A percentile compares a stretch with the other conserved stretches of the same genome.
Conservation (phyloP, 176 grass and related monocot genomes). For the Ensete glaucum region DNA sequence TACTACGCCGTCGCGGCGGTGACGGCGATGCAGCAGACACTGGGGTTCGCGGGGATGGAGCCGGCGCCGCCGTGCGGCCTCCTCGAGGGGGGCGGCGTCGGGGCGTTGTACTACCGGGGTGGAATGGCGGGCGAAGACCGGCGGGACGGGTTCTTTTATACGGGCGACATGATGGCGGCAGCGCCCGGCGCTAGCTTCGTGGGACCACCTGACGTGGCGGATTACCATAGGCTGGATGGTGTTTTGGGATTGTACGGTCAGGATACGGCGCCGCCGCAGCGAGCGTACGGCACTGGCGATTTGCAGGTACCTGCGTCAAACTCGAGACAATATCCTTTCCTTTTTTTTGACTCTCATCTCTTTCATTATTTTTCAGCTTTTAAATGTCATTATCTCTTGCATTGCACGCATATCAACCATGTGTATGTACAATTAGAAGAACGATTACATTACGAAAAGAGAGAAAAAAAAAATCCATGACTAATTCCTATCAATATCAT, state of each 20-base stretch:
- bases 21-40: not conserved
- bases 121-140: not conserved
- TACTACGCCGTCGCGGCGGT: not conserved
- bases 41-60: slow-evolving; percentile 1
- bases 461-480: too few species aligned
- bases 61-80: not conserved
- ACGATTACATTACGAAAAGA: too few species aligned
- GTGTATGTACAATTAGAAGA: too few species aligned
- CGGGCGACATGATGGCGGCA: slow-evolving; percentile 26
- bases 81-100: not conserved
- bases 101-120: not conserved
- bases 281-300: slow-evolving; percentile 32
- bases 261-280: slow-evolving; percentile 31
- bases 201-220: slow-evolving; percentile 23
- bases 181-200: slow-evolving; percentile 14
- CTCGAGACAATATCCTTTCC: not conserved
- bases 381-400: too few species aligned
- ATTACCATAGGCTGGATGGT: slow-evolving; percentile 43
- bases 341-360: not conserved
- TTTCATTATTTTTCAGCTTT: too few species aligned
- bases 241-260: slow-evolving; percentile 13
- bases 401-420: too few species aligned
- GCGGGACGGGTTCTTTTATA: not conserved
- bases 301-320: slow-evolving; percentile 10
- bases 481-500: too few species aligned